Base-by-base conservation (phyloP, 2,329 filamentous ascomycete genomes). In the Aureobasidium subglaciale region DNA sequence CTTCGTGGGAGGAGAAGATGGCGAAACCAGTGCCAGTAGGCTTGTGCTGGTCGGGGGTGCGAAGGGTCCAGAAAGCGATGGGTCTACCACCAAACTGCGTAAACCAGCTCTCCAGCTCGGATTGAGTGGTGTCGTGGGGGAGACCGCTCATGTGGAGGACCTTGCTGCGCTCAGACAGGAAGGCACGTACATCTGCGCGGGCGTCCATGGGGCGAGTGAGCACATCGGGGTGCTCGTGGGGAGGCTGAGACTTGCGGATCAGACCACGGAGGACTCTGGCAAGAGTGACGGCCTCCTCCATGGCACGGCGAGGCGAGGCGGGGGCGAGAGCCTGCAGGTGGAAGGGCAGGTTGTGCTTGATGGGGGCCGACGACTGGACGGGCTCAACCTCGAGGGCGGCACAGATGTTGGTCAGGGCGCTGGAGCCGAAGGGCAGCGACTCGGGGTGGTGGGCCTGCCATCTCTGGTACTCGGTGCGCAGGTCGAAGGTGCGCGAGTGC, bases 371-470 rank as follows among this genome's bases (percentile, higher is more conserved):
- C 10, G 91, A 92, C 74, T 97, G 91, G 34, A 99, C 90, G 56
- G 95, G 91, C 74, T 99, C 93, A 45, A 99, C 93, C 75, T 99
- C 93, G 54, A 99, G 85, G 55, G 93, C 93, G 61, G 93, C 93
- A 76, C 93, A 99, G 71, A 99, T 99, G 74, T 97, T 97, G 65
- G 91, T 87, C 62, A 99, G 81, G 71, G 93, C 95, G 58, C 90
- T 96, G 48, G 93, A 92, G 16, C 92, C 93, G 68, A 97, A 99
- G 2, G 93, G 92, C 55, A 99, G 81, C 56, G 92, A 96, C 76
- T 99, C 93, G 35, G 93, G 93, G 68, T 99, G 93, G 72, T 97
- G 92, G 67, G 95, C 90, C 74, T 97, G 93, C 91, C 93, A 99
- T 70, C 91, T 84, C 76, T 96, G 91, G 71, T 99, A 99, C 75